Conservation (phyloP, 345 rosid genomes). For the Noccaea caerulescens region DNA sequence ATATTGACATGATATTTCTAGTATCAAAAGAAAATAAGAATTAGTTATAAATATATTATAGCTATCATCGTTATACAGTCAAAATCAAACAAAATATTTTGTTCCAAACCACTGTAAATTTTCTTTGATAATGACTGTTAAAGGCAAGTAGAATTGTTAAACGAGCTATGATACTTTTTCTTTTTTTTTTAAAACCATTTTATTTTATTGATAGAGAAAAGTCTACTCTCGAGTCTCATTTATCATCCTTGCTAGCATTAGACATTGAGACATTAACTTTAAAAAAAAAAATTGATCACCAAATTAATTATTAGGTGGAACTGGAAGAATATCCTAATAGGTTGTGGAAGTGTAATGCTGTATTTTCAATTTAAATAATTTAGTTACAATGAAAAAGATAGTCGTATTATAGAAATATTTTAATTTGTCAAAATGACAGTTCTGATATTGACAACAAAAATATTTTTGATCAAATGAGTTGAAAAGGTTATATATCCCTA, state of each 20-base stretch:
- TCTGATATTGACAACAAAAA: background rate
- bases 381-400: conserved; percentile 18
- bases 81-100: background rate
- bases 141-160: background rate
- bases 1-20: too few species aligned
- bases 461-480: background rate
- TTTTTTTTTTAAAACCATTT: background rate
- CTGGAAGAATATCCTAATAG: conserved; percentile 40
- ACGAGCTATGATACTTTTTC: background rate
- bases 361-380: conserved; percentile 4
- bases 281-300: conserved; percentile 3
- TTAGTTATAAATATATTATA: too few species aligned
- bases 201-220: conserved; percentile 25
- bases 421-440: background rate
- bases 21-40: too few species aligned
- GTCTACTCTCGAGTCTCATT: conserved; percentile 28
- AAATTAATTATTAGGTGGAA: conserved; percentile 35
- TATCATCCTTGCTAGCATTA: conserved; percentile 37
- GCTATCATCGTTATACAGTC: too few species aligned
- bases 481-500: too few species aligned
- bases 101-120: background rate
- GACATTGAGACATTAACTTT: conserved; percentile 6
- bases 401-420: background rate
- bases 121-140: background rate
- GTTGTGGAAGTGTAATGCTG: conserved; percentile 46